Evolutionary conservation across 2,329 filamentous ascomycete species (phyloP).

Genomic region (Cladosporium sp.): DNA sequence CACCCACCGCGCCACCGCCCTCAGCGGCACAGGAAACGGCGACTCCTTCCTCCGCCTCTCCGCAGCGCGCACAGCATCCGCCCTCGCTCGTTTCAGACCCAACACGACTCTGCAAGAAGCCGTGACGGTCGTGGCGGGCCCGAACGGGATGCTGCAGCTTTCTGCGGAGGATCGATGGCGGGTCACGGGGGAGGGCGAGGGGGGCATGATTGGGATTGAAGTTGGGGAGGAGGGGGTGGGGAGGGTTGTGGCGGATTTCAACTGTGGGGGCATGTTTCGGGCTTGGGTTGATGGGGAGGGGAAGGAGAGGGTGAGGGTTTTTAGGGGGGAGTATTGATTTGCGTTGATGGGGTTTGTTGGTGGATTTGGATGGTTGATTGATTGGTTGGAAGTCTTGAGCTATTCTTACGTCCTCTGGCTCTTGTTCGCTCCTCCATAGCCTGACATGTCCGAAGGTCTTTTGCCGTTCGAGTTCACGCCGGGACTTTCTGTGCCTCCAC

Average conservation of each 20-base stretch:
- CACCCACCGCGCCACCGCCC: constrained; percentile 25
- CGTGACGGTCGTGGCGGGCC: constrained; percentile 62
- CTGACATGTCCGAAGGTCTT: constrained; percentile 14
- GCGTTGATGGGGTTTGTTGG: too few species aligned
- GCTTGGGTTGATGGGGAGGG: constrained; percentile 67
- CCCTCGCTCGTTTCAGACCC: constrained; percentile 62
- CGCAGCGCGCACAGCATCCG: constrained; percentile 66
- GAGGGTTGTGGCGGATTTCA: constrained; percentile 69
- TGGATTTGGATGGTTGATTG: not conserved
- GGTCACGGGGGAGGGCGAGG: constrained; percentile 71
- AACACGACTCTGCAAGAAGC: constrained; percentile 51
- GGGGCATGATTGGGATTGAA: constrained; percentile 81
- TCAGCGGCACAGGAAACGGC: constrained; percentile 61
- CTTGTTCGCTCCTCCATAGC: not conserved
- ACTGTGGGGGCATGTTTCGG: constrained; percentile 83
- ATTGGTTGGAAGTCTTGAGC: not conserved
- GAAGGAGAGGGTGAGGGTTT: constrained; percentile 53
- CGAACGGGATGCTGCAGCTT: constrained; percentile 65
- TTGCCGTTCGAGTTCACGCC: constrained; percentile 22
- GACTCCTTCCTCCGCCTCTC: constrained; percentile 75
- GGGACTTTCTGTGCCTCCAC: not conserved
- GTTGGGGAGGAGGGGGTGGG: constrained; percentile 44
- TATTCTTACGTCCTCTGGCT: not conserved
- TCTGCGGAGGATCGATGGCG: constrained; percentile 72
- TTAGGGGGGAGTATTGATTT: constrained; percentile 42